Percentiles rank a stretch among this genome's conserved stretches.
Conservation (phyloP, 2,329 filamentous ascomycete genomes). For the Aspergillus sergii region DNA sequence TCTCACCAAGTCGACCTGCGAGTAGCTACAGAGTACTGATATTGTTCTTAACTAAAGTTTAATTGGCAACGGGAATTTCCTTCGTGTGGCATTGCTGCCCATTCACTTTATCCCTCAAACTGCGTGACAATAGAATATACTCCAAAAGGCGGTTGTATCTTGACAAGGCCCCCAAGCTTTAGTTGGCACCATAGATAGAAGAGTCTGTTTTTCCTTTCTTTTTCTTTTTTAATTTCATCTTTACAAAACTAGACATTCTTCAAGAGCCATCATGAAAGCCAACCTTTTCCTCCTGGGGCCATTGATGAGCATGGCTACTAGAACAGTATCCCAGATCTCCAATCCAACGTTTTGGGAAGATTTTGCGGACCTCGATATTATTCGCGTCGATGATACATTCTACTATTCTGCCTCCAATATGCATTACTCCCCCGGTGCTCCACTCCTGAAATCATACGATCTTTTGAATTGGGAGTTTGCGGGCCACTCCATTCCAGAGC, state of each 20-base stretch:
- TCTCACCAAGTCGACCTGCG: background rate
- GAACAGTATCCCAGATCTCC: slow-evolving; percentile 25
- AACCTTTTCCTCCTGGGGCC: background rate
- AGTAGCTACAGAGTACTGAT: background rate
- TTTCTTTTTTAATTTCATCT: background rate
- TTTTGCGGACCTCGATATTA: slow-evolving; percentile 58
- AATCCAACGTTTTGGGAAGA: slow-evolving; percentile 62
- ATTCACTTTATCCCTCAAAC: background rate
- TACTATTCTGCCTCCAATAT: slow-evolving; percentile 62
- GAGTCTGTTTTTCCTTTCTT: background rate
- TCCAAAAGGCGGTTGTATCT: background rate
- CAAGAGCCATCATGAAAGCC: background rate
- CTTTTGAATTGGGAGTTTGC: slow-evolving; percentile 56
- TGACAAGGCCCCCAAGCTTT: background rate
- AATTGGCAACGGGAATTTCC: background rate
- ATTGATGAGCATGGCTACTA: background rate
- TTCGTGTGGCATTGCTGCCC: background rate
- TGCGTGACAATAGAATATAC: background rate
- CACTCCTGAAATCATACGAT: slow-evolving; percentile 58
- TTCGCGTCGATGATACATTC: slow-evolving; percentile 53
- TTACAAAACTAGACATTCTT: background rate
- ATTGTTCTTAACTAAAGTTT: background rate
- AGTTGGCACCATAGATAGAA: background rate
- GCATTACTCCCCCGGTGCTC: slow-evolving; percentile 60
- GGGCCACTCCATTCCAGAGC: slow-evolving; percentile 49